Evolutionary conservation across 768 basidiomycete genomes (phyloP), one percentile per base, ranked within the genome.

Genomic region (Dacryopinax primogenitus): DNA sequence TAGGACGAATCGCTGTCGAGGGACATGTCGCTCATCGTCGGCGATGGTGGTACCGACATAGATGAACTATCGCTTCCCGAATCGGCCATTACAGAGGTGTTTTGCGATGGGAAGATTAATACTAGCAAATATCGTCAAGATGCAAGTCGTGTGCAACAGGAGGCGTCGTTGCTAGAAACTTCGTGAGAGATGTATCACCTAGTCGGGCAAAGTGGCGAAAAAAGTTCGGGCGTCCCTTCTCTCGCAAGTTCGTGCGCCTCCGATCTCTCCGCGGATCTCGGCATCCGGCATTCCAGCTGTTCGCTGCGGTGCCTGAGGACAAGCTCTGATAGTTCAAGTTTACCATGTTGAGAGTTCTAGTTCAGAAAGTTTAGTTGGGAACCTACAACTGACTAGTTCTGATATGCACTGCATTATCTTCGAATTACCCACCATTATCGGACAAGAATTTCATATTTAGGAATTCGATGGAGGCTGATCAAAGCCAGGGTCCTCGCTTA

Each of bases 11-110:
- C 51, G 51, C 51, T 58, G 51, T 58, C 51, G 26, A 58, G 51
- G 4, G 51, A 58, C 51, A 58, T 58, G 51, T 58, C 51, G 51
- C 51, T 58, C 51, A 58, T 58, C 51, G 51, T 58, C 51, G 51
- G 51, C 30, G 51, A 58, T 15, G 51, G 51, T 30, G 51, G 51
- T 3, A 30, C 21, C 4, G 51, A 28, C 13, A 58, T 23, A 15
- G 37, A 39, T 11, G 51, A 58, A 30, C 51, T 58, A 30, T 58
- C 51, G 26, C 9, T 30, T 7, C 30, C 21, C 30, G 51, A 58
- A 30, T 58, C 13, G 51, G 51, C 51, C 51, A 58, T 58, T 58
- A 4, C 26, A 30, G 4, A 58, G 6, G 51, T 30, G 3, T 32
- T 28, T 4, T 58, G 30, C 12, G 12, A 18, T 12, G 9, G 26